Percentiles rank a stretch among this genome's conserved stretches.
Evolutionary conservation across 257 asterid species (phyloP).

Genomic region (Cordia subcordata): DNA sequence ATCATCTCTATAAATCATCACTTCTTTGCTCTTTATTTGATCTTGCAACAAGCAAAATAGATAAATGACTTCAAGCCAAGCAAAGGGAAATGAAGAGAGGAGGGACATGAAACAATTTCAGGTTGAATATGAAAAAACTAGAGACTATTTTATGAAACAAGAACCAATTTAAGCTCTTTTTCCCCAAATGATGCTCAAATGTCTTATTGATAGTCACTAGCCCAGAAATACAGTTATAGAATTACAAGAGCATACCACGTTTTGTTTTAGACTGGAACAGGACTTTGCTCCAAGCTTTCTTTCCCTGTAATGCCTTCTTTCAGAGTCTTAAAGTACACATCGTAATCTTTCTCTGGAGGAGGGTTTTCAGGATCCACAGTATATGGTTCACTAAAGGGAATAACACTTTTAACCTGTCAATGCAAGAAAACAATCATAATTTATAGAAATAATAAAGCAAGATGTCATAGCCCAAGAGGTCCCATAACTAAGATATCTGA

Average conservation of each 20-base stretch:
- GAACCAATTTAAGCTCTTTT: no score
- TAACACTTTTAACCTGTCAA: conserved; percentile 78
- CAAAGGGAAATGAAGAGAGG: no score
- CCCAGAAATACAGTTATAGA: neutral
- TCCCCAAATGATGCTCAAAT: no score
- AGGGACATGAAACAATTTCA: no score
- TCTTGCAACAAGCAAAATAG: no score
- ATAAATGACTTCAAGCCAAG: no score
- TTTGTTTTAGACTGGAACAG: conserved; percentile 47
- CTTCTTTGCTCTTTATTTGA: no score
- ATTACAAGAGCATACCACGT: conserved; percentile 19
- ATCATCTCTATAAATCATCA: no score
- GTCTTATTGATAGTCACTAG: no score
- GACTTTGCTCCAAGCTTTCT: conserved; percentile 70
- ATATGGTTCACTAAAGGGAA: conserved; percentile 88
- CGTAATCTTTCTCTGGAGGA: conserved; percentile 86
- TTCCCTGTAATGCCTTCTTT: conserved; percentile 92
- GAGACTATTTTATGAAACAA: no score
- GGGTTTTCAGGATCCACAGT: conserved; percentile 95
- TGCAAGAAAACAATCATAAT: neutral
- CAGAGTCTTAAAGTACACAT: conserved; percentile 58
- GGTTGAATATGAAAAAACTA: no score
- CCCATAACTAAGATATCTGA: neutral
- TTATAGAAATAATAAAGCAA: conserved; percentile 2
- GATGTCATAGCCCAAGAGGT: neutral